A percentile compares a stretch with the other conserved stretches of the same genome.
These are phyloP conservation scores for Geotrichum macrosporum DNA, from an alignment of 1,139 yeast species.

Conservation along the genomic window DNA sequence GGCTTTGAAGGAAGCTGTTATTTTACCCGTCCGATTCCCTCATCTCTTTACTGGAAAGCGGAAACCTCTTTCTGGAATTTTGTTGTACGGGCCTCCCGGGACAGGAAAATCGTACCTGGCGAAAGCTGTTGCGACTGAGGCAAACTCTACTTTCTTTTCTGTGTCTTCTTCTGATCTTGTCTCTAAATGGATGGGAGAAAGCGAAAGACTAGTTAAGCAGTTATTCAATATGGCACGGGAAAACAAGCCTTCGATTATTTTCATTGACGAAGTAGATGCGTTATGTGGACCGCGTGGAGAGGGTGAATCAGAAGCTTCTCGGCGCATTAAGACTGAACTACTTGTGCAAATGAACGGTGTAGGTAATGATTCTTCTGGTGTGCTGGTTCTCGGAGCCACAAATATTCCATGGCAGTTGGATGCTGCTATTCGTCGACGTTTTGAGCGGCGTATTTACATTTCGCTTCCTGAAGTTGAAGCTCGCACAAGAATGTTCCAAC, in stretches of 20 bases:
- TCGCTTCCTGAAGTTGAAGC: constrained; percentile 92
- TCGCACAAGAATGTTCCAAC: constrained; percentile 86
- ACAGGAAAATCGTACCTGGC: constrained; percentile 97
- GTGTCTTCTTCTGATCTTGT: constrained; percentile 93
- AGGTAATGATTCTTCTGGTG: constrained; percentile 91
- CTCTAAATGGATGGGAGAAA: constrained; percentile 99
- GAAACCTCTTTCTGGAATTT: constrained; percentile 86
- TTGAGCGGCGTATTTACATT: constrained; percentile 90
- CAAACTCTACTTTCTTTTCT: constrained; percentile 92
- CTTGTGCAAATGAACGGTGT: constrained; percentile 99
- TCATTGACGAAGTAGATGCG: constrained; percentile 97
- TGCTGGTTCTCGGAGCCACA: constrained; percentile 93
- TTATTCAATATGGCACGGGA: constrained; percentile 94
- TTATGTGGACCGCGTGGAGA: constrained; percentile 98
- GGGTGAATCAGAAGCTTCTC: constrained; percentile 93
- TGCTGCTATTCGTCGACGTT: constrained; percentile 94
- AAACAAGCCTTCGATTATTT: constrained; percentile 88
- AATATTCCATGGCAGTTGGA: constrained; percentile 99
- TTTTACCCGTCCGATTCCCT: constrained; percentile 89
- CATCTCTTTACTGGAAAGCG: constrained; percentile 92
- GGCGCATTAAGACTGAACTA: constrained; percentile 93
- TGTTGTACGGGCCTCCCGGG: constrained; percentile 97
- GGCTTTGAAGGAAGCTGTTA: constrained; percentile 95
- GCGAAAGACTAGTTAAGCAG: constrained; percentile 91
- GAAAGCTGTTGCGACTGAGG: constrained; percentile 98